Conservation (phyloP, 768 basidiomycete genomes). For the Auriscalpium orientale region DNA sequence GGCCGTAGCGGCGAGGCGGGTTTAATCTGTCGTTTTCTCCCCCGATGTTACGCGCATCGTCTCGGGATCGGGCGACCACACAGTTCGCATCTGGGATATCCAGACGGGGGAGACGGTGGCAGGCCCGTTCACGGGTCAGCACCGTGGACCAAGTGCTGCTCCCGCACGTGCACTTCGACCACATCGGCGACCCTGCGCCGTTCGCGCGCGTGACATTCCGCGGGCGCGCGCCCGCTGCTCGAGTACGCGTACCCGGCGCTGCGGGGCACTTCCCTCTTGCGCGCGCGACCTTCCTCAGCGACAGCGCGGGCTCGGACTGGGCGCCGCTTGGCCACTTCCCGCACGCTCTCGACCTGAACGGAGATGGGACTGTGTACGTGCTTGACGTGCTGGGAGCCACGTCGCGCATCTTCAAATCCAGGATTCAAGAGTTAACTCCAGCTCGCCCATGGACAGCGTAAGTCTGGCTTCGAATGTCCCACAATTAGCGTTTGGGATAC, state of each 20-base stretch:
- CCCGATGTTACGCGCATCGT: too few species aligned
- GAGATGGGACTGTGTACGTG: slow-evolving; percentile 13
- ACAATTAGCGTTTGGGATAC: too few species aligned
- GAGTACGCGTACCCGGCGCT: slow-evolving; percentile 1
- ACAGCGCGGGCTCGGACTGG: neutral
- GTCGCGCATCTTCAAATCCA: too few species aligned
- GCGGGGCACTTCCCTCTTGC: neutral
- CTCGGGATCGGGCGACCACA: too few species aligned
- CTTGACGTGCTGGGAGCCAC: slow-evolving; percentile 16
- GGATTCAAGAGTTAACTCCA: too few species aligned
- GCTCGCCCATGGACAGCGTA: too few species aligned
- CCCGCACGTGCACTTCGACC: slow-evolving; percentile 14
- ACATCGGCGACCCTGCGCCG: slow-evolving; percentile 6
- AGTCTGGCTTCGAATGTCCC: too few species aligned
- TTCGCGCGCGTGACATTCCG: slow-evolving; percentile 11
- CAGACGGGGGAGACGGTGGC: too few species aligned
- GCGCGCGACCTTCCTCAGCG: neutral
- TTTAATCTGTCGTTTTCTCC: too few species aligned
- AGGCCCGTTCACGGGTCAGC: too few species aligned
- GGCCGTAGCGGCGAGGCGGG: too few species aligned
- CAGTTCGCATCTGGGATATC: too few species aligned
- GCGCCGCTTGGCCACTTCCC: slow-evolving; percentile 9
- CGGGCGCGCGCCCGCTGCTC: neutral
- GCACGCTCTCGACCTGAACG: slow-evolving; percentile 11
- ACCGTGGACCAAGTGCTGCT: slow-evolving; percentile 1